Evolutionary conservation across 192 early-diverging fungal genomes (phyloP).

Genomic region (Coemansia sp.): DNA sequence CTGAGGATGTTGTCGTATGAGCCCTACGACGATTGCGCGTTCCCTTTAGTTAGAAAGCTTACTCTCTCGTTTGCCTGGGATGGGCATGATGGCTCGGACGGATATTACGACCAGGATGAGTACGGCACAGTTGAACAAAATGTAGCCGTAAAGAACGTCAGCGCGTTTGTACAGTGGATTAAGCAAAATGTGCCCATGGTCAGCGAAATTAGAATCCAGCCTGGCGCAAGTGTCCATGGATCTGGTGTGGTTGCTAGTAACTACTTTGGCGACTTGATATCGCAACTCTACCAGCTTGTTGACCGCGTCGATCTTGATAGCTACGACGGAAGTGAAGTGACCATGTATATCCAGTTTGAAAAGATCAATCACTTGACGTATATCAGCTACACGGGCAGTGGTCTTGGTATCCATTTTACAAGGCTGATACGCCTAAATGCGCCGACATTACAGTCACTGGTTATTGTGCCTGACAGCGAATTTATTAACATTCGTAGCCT

Average conservation of each 20-base stretch:
- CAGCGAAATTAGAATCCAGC: background rate
- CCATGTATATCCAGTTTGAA: background rate
- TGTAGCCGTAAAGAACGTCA: background rate
- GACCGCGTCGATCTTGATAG: background rate
- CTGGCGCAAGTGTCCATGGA: background rate
- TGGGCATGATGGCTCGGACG: background rate
- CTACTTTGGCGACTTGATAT: background rate
- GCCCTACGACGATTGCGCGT: background rate
- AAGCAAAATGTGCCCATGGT: background rate
- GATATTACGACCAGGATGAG: background rate
- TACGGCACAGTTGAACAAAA: no score
- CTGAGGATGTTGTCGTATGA: background rate
- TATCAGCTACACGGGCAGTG: no score
- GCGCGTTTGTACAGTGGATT: background rate
- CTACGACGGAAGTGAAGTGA: background rate
- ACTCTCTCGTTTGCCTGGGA: background rate
- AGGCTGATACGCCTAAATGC: background rate
- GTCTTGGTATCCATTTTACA: background rate
- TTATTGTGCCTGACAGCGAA: background rate
- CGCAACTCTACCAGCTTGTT: no score
- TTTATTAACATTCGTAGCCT: background rate
- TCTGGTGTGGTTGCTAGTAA: background rate
- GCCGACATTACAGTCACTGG: background rate
- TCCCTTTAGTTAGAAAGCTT: background rate
- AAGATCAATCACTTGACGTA: no score